Evolutionary conservation across 164 flowering plant genomes (phyloP), one percentile per base, ranked within the genome.

Genomic region (Malania oleifera): DNA sequence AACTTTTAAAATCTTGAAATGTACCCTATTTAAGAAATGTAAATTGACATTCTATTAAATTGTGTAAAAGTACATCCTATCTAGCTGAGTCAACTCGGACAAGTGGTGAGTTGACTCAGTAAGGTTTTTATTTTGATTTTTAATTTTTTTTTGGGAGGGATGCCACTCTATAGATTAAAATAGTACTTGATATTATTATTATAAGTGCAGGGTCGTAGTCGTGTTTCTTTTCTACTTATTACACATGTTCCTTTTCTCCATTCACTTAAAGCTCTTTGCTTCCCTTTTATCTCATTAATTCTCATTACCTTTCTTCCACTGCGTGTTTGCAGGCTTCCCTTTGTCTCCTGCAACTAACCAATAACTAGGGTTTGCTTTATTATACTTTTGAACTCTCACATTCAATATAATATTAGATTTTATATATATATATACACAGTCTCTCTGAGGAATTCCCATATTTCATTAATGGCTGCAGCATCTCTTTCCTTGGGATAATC

Each of bases 181-280:
- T 53, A 69, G 68, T 63, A 48, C 20, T 12, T 34, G 55, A 46
- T 22, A 57, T 54, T 69, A 57, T 54, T 69, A 57, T 63, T 62
- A 62, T 63, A 69, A 59, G 31, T 22, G 46, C 55, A 48, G 49
- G 28, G 57, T 15, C 57, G 34, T 1, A 41, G 56, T 70, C 64
- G 61, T 61, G 29, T 51, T 59, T 63, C n/a, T 19, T 43, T 52
- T 67, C 19, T 29, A 6, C 12, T 52, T n/a, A 26, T 53, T 37
- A 26, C 60, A 23, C 64, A 59, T 54, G 67, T 63, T n/a, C 72
- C 51, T 65, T 65, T 65, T 55, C 56, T 59, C 53, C 20, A 31
- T 54, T 54, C 65, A 25, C 63, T 59, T 59, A 64, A 67, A 69
- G 56, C 72, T 64, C 64, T 70, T 66, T 62, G 67, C 67, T 67